phyloP scores from a whole-genome alignment of 1,139 yeast genomes.

The Kodamaea sp. region DNA sequence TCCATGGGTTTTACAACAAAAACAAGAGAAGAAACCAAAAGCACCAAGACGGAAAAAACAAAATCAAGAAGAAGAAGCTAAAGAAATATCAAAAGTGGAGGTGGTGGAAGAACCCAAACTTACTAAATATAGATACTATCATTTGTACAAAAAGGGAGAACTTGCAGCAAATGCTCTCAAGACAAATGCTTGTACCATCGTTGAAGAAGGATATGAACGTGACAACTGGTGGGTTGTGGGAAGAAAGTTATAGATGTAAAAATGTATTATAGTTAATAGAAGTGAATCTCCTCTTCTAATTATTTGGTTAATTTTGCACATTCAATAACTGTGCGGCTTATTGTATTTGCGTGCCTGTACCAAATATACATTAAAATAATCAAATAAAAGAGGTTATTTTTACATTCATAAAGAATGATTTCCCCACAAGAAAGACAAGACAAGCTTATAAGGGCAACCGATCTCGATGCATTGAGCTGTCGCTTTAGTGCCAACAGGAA shows the following conservation, averaged over 20 bases:
- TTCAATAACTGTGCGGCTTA: too few species aligned
- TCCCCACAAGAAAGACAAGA: slow-evolving; percentile 42
- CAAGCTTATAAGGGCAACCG: slow-evolving; percentile 64
- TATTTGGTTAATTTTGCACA: too few species aligned
- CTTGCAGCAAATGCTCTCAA: slow-evolving; percentile 59
- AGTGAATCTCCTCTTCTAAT: too few species aligned
- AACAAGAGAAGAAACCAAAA: slow-evolving; percentile 21
- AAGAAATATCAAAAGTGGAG: slow-evolving; percentile 13
- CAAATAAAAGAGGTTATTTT: too few species aligned
- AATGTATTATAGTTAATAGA: not conserved
- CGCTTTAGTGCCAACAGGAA: slow-evolving; percentile 55
- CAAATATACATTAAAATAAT: too few species aligned
- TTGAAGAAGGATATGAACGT: slow-evolving; percentile 78
- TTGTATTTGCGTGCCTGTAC: too few species aligned
- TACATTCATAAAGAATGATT: slow-evolving; percentile 18
- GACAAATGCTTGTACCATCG: slow-evolving; percentile 64
- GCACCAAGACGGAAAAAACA: slow-evolving; percentile 9
- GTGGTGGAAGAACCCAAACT: slow-evolving; percentile 19
- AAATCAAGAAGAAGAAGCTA: slow-evolving; percentile 10
- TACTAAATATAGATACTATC: slow-evolving; percentile 82
- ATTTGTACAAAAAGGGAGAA: slow-evolving; percentile 80
- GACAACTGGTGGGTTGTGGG: slow-evolving; percentile 86
- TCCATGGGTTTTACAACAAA: slow-evolving; percentile 81
- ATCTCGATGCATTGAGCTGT: slow-evolving; percentile 79
- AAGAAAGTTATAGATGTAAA: slow-evolving; percentile 15